These are phyloP conservation scores for Alternaria incomplexa DNA, from an alignment of 2,329 filamentous ascomycete genomes.

Conservation along the genomic window DNA sequence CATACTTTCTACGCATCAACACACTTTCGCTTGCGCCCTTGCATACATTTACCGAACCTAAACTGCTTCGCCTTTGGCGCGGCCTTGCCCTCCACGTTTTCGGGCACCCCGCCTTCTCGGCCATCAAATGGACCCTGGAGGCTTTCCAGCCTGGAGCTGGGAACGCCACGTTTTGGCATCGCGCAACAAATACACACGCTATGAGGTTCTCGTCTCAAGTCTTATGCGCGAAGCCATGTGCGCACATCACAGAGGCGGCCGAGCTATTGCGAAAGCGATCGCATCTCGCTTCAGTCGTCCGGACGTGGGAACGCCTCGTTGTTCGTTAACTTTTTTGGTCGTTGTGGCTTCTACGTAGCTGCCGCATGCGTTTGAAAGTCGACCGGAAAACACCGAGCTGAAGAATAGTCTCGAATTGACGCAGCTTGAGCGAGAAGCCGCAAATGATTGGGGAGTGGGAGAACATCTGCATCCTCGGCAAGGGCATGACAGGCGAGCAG, in stretches of 20 bases:
- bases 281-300: neutral
- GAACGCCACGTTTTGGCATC: neutral
- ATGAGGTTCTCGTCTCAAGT: neutral
- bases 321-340: neutral
- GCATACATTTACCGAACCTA: neutral
- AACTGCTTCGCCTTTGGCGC: accelerated
- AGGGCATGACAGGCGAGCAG: neutral
- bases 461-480: neutral
- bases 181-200: neutral
- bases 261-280: neutral
- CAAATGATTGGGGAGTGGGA: too few species aligned
- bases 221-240: neutral
- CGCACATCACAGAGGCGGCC: neutral
- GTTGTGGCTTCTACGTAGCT: neutral
- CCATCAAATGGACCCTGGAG: neutral
- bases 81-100: neutral
- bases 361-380: too few species aligned
- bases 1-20: neutral
- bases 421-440: too few species aligned
- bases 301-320: neutral
- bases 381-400: too few species aligned
- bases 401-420: too few species aligned
- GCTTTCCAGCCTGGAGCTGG: neutral
- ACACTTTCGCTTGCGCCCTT: neutral
- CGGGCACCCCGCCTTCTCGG: neutral